phyloP scores from a whole-genome alignment of 2,329 filamentous ascomycete species.

The Helminthosporium solani region DNA sequence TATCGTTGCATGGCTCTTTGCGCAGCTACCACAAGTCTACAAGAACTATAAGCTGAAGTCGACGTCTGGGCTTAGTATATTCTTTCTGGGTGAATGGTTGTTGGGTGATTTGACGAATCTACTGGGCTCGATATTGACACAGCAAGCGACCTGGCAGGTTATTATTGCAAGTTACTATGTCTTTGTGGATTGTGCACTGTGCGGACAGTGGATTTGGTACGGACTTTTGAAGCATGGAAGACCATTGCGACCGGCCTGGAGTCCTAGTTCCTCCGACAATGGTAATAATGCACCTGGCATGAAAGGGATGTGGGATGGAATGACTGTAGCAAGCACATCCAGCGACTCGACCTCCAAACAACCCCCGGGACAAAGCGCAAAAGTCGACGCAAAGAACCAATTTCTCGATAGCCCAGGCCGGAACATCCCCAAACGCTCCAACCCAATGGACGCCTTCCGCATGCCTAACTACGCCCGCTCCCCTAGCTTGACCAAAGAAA shows the following conservation, averaged over 20 bases:
- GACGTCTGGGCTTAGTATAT: constrained; percentile 64
- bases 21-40: constrained; percentile 68
- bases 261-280: constrained; percentile 22
- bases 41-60: constrained; percentile 66
- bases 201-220: constrained; percentile 67
- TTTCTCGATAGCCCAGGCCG: constrained; percentile 16
- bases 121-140: constrained; percentile 62
- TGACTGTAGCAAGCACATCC: constrained; percentile 14
- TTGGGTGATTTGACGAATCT: constrained; percentile 65
- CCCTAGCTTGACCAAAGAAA: constrained; percentile 26
- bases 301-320: constrained; percentile 30
- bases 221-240: constrained; percentile 56
- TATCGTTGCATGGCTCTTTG: constrained; percentile 68
- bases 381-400: constrained; percentile 13
- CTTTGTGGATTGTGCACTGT: constrained; percentile 62
- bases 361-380: neutral
- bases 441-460: constrained; percentile 37
- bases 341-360: constrained; percentile 8
- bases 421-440: constrained; percentile 28
- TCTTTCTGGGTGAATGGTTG: constrained; percentile 67
- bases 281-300: constrained; percentile 26
- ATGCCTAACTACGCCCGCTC: constrained; percentile 42
- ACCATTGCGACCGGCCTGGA: constrained; percentile 43
- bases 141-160: constrained; percentile 67
- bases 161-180: constrained; percentile 67